Evolutionary conservation across 768 basidiomycete species (phyloP).

Genomic region (Kwoniella europaea): DNA sequence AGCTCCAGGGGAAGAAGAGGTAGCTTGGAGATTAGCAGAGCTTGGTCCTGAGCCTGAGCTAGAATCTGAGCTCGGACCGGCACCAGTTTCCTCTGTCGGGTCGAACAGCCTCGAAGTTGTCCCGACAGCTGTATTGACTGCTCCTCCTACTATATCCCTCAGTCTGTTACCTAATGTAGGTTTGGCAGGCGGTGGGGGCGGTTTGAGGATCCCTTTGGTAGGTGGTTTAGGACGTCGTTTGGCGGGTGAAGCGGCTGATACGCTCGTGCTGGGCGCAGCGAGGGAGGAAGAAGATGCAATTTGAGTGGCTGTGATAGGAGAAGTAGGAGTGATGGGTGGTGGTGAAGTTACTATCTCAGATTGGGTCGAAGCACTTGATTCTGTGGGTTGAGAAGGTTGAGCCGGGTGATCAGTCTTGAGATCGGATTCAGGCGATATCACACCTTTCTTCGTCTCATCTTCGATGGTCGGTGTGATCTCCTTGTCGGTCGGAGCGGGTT

Average conservation of each 20-base stretch:
- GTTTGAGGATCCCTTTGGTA: slow-evolving; percentile 58
- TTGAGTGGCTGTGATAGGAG: not conserved
- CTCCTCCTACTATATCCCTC: slow-evolving; percentile 52
- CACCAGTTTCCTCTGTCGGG: slow-evolving; percentile 21
- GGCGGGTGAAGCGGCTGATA: slow-evolving; percentile 37
- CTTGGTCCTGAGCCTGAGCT: slow-evolving; percentile 1
- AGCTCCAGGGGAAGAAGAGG: slow-evolving; percentile 21
- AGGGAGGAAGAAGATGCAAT: not conserved
- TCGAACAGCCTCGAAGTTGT: slow-evolving; percentile 28
- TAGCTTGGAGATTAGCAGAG: slow-evolving; percentile 15
- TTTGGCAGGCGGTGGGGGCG: slow-evolving; percentile 56
- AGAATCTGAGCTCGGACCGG: slow-evolving; percentile 21
- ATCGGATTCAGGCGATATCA: not conserved
- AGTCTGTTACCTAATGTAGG: slow-evolving; percentile 53
- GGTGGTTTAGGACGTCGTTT: slow-evolving; percentile 53
- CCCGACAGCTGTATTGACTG: slow-evolving; percentile 27
- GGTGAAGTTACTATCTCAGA: not conserved
- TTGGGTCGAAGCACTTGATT: not conserved
- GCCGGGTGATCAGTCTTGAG: not conserved
- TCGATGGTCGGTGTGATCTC: not conserved
- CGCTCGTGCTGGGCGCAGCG: not conserved
- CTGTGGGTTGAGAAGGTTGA: not conserved
- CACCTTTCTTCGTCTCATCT: not conserved
- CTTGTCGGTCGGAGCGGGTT: not conserved
- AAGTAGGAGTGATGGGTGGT: not conserved